Percentiles rank a stretch among this genome's conserved stretches.
Conservation (phyloP, 2,329 filamentous ascomycete genomes). For the Aaosphaeria arxii region DNA sequence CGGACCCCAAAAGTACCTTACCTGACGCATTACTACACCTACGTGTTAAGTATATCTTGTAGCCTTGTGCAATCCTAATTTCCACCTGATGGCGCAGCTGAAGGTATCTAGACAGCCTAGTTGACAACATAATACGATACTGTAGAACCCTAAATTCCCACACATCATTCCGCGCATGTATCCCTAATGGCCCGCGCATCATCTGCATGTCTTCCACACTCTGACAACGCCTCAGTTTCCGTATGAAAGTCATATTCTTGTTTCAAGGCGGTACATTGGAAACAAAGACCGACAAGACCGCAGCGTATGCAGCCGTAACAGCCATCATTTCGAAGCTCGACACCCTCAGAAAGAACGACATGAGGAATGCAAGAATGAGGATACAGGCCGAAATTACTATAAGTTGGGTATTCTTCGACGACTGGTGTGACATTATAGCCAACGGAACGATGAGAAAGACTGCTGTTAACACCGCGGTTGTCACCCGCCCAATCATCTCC, state of each 20-base stretch:
- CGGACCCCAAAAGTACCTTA: no score
- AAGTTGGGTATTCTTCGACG: background rate
- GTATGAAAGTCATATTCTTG: background rate
- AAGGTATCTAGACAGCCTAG: no score
- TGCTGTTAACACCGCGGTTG: background rate
- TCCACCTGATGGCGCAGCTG: no score
- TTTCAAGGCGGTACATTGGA: slow-evolving; percentile 8
- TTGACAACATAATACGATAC: no score
- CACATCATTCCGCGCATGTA: no score
- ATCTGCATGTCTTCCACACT: no score
- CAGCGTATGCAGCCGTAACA: slow-evolving; percentile 17
- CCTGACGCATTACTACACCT: no score
- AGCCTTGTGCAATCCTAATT: no score
- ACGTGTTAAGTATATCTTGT: no score
- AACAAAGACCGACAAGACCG: slow-evolving; percentile 17
- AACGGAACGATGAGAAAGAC: background rate
- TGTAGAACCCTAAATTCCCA: no score
- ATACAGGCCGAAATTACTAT: background rate
- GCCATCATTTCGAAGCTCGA: slow-evolving; percentile 23
- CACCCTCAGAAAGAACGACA: slow-evolving; percentile 4
- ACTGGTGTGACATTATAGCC: background rate
- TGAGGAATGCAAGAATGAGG: background rate
- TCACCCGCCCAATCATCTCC: background rate
- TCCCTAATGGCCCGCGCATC: no score
- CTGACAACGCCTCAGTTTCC: no score